These are phyloP conservation scores for Gardenia jasminoides DNA, from an alignment of 257 asterid genomes.

Conservation along the genomic window DNA sequence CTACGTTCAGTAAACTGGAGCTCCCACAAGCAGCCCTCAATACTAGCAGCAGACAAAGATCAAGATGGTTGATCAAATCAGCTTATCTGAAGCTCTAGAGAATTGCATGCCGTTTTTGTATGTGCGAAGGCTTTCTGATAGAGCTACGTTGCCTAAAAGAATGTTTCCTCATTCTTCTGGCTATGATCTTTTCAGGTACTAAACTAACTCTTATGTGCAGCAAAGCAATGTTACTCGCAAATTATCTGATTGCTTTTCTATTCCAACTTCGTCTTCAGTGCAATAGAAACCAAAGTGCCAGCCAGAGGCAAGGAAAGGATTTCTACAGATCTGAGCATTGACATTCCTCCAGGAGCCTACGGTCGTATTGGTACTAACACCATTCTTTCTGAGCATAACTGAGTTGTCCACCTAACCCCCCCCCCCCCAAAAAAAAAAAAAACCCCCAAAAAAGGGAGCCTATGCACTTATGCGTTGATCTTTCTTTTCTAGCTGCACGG, in stretches of 20 bases:
- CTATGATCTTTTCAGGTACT: conserved; percentile 61
- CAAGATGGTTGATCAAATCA: conserved; percentile 23
- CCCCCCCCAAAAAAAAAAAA: no score
- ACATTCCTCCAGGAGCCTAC: conserved; percentile 28
- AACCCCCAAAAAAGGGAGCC: no score
- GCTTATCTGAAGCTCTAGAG: conserved; percentile 19
- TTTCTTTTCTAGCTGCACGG: conserved; percentile 14
- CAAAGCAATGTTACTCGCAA: background rate
- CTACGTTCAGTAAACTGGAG: no score
- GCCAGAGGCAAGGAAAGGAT: conserved; percentile 30
- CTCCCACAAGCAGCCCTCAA: no score
- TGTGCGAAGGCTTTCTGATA: conserved; percentile 54
- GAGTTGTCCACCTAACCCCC: no score
- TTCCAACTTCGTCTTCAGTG: conserved; percentile 8
- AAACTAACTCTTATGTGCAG: background rate
- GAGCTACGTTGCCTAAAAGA: conserved; percentile 55
- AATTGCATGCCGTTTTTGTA: conserved; percentile 34
- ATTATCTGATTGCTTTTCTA: background rate
- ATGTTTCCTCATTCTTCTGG: conserved; percentile 57
- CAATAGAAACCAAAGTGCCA: conserved; percentile 19
- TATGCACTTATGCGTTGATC: background rate
- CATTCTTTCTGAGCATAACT: background rate
- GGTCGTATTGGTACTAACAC: conserved; percentile 24
- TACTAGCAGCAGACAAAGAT: no score
- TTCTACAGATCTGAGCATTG: conserved; percentile 25